Evolutionary conservation across 768 basidiomycete species (phyloP), one percentile per base, ranked within the genome.

Genomic region (Imleria badia): DNA sequence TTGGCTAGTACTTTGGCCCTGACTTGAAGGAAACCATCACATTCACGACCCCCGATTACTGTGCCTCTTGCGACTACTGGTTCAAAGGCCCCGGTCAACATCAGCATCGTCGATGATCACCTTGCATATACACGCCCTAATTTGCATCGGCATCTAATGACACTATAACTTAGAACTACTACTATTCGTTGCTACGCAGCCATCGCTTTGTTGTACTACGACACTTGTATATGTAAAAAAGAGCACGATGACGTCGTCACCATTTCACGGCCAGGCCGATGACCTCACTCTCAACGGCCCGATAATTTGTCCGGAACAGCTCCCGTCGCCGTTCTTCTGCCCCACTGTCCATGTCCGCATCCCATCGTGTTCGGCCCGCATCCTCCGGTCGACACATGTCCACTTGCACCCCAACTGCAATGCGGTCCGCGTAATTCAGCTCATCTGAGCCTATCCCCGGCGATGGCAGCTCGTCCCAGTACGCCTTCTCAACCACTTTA

Each of bases 271-370:
- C 82, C 38, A 89, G 70, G 20, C 90, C 91, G 36, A 87, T 73
- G 20, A 91, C 84, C 62, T 94, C 91, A 72, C 85, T 91, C 71
- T 90, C 90, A 2, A 97, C 92, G 26, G 89, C 89, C 54, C 83
- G 80, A 67, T 94, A 96, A 65, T 82, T 74, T 3, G 94, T 96
- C 68, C 92, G 78, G 64, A 96, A 83, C 31, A 82, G 67, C 47
- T 69, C 66, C 65, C 73, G 71, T 42, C 82, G 70, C 55, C 73
- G 69, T 30, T 56, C 68, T 54, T 81, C 81, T 30, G 78, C 77
- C 12, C 68, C 66, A 19, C 65, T 76, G 54, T 81, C 75, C 72
- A 81, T 72, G 20, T 51, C 60, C 19, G 51, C 66, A 45, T 56
- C 65, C 80, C 72, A 79, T n/a, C 34, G 38, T 8, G 15, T 62